Conservation (phyloP, 2,329 filamentous ascomycete species). For the Laburnicola sp. region DNA sequence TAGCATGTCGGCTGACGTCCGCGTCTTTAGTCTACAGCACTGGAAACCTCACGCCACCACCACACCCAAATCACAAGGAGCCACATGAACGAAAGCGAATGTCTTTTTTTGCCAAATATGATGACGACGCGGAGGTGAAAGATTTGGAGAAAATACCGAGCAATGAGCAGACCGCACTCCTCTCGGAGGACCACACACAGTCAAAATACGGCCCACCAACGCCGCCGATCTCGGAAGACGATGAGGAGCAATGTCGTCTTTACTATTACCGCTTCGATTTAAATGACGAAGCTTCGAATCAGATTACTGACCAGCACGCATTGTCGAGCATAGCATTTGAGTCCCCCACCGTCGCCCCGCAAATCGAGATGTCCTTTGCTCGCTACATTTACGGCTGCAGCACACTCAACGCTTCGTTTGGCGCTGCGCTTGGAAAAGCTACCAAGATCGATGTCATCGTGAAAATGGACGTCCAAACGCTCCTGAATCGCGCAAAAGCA, state of each 20-base stretch:
- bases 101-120: slow-evolving; percentile 53
- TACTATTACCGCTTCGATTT: slow-evolving; percentile 70
- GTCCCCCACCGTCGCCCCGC: slow-evolving; percentile 63
- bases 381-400: slow-evolving; percentile 70
- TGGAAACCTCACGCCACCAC: slow-evolving; percentile 63
- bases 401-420: slow-evolving; percentile 60
- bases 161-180: slow-evolving; percentile 5
- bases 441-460: slow-evolving; percentile 68
- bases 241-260: slow-evolving; percentile 68
- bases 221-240: slow-evolving; percentile 41
- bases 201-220: slow-evolving; percentile 15
- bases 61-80: slow-evolving; percentile 24
- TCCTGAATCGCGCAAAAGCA: slow-evolving; percentile 58
- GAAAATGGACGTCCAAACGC: slow-evolving; percentile 60
- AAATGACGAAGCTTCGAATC: slow-evolving; percentile 29
- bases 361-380: slow-evolving; percentile 59
- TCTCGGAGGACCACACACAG: slow-evolving; percentile 3
- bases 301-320: slow-evolving; percentile 65
- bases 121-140: slow-evolving; percentile 34
- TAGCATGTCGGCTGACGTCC: slow-evolving; percentile 69
- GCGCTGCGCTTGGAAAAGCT: slow-evolving; percentile 63
- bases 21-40: slow-evolving; percentile 66
- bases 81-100: slow-evolving; percentile 36
- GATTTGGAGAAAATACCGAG: slow-evolving; percentile 32
- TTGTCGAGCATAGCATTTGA: slow-evolving; percentile 68